A percentile compares a stretch with the other conserved stretches of the same genome.
phyloP scores from a whole-genome alignment of 1,139 yeast species.

The Blastobotrys capitulatus region DNA sequence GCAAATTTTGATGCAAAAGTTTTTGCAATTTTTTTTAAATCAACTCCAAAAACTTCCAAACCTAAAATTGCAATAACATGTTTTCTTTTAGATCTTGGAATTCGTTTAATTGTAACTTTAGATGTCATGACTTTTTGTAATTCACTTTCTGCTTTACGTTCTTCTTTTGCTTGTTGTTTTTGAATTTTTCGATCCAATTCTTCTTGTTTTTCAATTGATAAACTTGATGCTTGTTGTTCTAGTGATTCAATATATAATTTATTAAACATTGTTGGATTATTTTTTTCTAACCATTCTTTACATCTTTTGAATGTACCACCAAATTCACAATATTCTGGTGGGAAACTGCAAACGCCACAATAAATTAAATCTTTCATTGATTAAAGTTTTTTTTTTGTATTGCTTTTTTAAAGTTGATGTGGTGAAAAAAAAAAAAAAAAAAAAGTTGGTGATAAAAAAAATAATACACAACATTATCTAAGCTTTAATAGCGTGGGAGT shows the following conservation, averaged over 20 bases:
- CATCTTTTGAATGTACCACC: slow-evolving; percentile 80
- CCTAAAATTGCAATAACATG: slow-evolving; percentile 85
- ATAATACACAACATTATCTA: no score
- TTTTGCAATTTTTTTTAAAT: slow-evolving; percentile 85
- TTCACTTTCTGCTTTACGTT: slow-evolving; percentile 81
- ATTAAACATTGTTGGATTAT: slow-evolving; percentile 51
- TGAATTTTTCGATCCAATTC: slow-evolving; percentile 76
- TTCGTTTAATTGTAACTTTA: slow-evolving; percentile 77
- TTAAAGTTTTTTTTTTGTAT: neutral
- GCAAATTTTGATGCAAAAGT: slow-evolving; percentile 93
- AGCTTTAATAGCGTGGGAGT: neutral
- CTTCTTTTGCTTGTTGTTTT: slow-evolving; percentile 85
- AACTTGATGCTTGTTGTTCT: slow-evolving; percentile 48
- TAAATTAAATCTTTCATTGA: slow-evolving; percentile 39
- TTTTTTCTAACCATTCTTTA: slow-evolving; percentile 69
- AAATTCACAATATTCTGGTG: slow-evolving; percentile 93
- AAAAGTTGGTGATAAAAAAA: neutral
- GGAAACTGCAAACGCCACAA: slow-evolving; percentile 82
- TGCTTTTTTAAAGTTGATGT: neutral
- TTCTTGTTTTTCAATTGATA: slow-evolving; percentile 72
- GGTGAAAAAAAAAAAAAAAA: no score
- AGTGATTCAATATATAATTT: slow-evolving; percentile 49
- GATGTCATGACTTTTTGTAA: slow-evolving; percentile 71
- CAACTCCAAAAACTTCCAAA: slow-evolving; percentile 78
- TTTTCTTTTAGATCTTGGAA: slow-evolving; percentile 86